These are phyloP conservation scores for Phytophthora syringae DNA, from an alignment of 352 stramenopile genomes.

Conservation along the genomic window DNA sequence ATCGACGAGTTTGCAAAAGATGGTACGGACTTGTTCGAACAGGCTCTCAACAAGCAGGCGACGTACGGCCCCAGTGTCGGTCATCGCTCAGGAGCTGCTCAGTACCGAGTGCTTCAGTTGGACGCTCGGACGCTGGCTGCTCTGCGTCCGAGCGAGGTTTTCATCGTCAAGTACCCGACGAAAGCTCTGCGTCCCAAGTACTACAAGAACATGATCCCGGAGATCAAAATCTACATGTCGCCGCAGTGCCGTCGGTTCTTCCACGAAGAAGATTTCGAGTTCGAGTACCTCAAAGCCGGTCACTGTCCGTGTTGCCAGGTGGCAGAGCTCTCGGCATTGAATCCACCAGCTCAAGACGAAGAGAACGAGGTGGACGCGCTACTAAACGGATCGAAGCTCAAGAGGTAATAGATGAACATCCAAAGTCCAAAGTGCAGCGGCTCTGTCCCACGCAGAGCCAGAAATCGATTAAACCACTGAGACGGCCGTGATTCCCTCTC, in stretches of 20 bases:
- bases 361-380: constrained; percentile 17
- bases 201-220: constrained; percentile 94
- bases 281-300: constrained; percentile 89
- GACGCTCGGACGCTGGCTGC: constrained; percentile 75
- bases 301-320: constrained; percentile 91
- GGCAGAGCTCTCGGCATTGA: constrained; percentile 49
- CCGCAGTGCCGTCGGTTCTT: constrained; percentile 93
- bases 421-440: not conserved
- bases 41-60: constrained; percentile 87
- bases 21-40: constrained; percentile 75
- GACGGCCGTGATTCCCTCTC: constrained; percentile 4
- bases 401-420: constrained; percentile 28
- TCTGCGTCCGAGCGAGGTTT: constrained; percentile 86
- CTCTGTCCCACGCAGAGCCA: not conserved
- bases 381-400: constrained; percentile 26
- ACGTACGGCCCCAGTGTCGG: constrained; percentile 52
- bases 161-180: constrained; percentile 84
- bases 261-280: constrained; percentile 96
- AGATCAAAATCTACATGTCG: constrained; percentile 92
- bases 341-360: constrained; percentile 21
- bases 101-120: constrained; percentile 82
- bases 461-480: constrained; percentile 12
- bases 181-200: constrained; percentile 64
- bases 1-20: constrained; percentile 39
- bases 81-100: constrained; percentile 51